A percentile compares a stretch with the other conserved stretches of the same genome.
Evolutionary conservation across 2,329 filamentous ascomycete genomes (phyloP).

Genomic region (Monilinia polystroma): DNA sequence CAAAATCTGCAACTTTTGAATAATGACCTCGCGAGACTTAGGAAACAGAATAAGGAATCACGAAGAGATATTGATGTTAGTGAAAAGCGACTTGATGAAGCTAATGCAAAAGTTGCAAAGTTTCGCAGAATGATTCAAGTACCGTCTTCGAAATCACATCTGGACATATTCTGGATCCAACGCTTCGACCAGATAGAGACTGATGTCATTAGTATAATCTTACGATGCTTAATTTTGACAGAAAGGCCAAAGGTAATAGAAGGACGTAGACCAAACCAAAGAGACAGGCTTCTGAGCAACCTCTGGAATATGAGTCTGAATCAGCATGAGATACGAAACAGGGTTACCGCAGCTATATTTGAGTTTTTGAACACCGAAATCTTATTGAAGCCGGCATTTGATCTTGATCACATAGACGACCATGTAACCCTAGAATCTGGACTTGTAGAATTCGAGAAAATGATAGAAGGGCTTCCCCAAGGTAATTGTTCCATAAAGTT

Average conservation of each 20-base stretch:
- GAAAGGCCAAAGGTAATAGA: background rate
- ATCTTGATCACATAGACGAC: slow-evolving; percentile 1
- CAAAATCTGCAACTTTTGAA: background rate
- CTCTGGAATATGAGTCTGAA: background rate
- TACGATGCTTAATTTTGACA: background rate
- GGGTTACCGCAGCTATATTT: slow-evolving; percentile 2
- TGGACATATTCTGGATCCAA: no score
- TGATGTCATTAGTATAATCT: background rate
- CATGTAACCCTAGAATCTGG: background rate
- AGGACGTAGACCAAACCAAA: background rate
- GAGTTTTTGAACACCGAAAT: slow-evolving; percentile 14
- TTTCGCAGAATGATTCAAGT: background rate
- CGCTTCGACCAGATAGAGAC: background rate
- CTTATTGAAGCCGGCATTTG: slow-evolving; percentile 13
- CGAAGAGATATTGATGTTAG: background rate
- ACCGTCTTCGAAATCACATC: no score
- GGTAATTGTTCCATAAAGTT: background rate
- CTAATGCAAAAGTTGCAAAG: background rate
- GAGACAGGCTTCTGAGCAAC: background rate
- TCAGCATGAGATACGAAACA: fast-evolving
- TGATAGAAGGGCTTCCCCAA: background rate
- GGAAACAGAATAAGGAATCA: background rate
- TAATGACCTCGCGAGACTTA: background rate
- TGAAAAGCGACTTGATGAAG: background rate
- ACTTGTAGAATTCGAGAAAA: slow-evolving; percentile 16